Base-by-base conservation (phyloP, 2,329 filamentous ascomycete species). In the Talaromyces sp. region DNA sequence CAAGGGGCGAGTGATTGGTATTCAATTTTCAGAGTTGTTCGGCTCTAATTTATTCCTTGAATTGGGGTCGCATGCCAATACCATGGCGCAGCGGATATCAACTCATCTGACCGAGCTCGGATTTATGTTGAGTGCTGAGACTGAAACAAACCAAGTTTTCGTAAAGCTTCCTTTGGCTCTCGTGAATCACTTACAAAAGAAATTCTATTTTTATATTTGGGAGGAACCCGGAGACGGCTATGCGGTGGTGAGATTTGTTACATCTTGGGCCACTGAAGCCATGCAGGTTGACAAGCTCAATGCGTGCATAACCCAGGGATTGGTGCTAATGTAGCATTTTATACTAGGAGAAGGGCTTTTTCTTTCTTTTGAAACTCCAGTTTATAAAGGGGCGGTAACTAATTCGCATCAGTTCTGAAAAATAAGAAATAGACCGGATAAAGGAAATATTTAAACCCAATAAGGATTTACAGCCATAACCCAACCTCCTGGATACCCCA, bases 91-190 rank as follows among this genome's bases (percentile, higher is more conserved):
- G 63, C 73, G 69, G 55, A 73, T 83, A 4, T 81, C 80, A 0
- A 68, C 64, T 0, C 75, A 74, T n/a, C 77, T 82, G 21, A 71
- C 75, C 1, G 68, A 69, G 0, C 70, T 77, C 0, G 81, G 80
- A 0, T 81, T 75, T 66, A 64, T 67, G 0, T 64, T 82, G 8
- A 71, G 71, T 17, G 80, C 78, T 0, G 73, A 73, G 21, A 82
- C 80, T 0, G 77, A 81, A 67, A 82, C 80, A 9, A 82, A 82
- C 57, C 80, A 82, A 64, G 80, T 82, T 2, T 82, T 82, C 70
- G 78, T 78, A 0, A 70, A 77, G 1, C 63, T 82, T 3, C 79
- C 80, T 0, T 41, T 75, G 13, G 64, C 64, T 0, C 55, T 81
- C 38, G 73, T 81, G 24, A 66, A 71, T 2, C 66, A 64, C 24